phyloP scores from a whole-genome alignment of 169 alveolate genomes.

The Eimeria acervulina region DNA sequence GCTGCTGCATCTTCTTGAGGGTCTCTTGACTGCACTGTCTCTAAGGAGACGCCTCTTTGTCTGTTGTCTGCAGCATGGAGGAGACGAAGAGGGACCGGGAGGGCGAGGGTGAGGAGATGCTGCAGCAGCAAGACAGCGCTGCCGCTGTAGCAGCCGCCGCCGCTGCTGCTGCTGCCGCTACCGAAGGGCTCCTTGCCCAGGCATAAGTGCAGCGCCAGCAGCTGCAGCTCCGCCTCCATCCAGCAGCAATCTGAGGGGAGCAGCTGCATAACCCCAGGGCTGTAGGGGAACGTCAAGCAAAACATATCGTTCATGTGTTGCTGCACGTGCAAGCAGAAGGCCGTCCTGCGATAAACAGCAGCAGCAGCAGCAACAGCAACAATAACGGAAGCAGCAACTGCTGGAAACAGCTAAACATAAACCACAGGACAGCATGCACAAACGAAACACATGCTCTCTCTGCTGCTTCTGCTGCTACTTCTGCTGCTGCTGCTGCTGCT shows the following conservation, averaged over 20 bases:
- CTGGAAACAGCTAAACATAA: too few species aligned
- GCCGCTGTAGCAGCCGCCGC: conserved; percentile 27
- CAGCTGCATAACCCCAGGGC: conserved; percentile 80
- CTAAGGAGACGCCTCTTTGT: background rate
- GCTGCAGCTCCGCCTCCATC: conserved; percentile 86
- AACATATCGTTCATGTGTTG: conserved; percentile 77
- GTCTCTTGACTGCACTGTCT: background rate
- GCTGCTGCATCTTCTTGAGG: background rate
- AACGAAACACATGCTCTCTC: too few species aligned
- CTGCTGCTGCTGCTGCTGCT: too few species aligned
- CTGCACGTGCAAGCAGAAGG: conserved; percentile 84
- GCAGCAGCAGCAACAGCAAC: background rate
- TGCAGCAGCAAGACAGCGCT: conserved; percentile 86
- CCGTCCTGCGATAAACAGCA: conserved; percentile 47
- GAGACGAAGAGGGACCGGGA: conserved; percentile 73
- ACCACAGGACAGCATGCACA: too few species aligned
- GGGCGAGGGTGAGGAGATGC: conserved; percentile 86
- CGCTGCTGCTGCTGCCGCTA: background rate
- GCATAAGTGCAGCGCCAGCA: conserved; percentile 87
- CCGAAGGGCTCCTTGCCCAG: conserved; percentile 86
- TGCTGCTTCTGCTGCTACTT: too few species aligned
- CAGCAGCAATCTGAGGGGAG: conserved; percentile 86
- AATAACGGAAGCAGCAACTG: too few species aligned
- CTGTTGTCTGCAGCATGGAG: background rate
- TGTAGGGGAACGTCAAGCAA: conserved; percentile 80